These are phyloP conservation scores for Sclerotinia subarctica DNA, from an alignment of 2,329 filamentous ascomycete genomes.

Conservation along the genomic window DNA sequence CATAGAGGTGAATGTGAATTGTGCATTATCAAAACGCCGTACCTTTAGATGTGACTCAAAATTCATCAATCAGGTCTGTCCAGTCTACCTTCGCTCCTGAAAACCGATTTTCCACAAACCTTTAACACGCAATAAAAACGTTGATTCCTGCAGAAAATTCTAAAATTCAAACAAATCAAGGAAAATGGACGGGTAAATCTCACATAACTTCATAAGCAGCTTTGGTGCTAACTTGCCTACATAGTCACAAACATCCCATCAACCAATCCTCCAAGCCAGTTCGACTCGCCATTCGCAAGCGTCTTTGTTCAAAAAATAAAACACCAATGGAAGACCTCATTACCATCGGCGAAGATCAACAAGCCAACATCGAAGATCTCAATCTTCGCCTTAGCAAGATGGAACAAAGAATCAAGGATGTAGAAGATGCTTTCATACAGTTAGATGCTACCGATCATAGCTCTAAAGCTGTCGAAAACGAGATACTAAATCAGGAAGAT, in stretches of 20 bases:
- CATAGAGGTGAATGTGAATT: not conserved
- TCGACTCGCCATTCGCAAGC: not conserved
- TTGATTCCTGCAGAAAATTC: too few relatives aligned
- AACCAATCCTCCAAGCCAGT: not conserved
- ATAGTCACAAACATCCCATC: not conserved
- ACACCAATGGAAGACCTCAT: not conserved
- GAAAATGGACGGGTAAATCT: not conserved
- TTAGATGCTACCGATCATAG: not conserved
- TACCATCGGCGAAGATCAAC: not conserved
- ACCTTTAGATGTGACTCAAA: not conserved
- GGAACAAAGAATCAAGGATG: not conserved
- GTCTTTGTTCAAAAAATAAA: not conserved
- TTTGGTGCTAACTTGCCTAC: not conserved
- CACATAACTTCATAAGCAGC: accelerated
- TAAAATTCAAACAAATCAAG: not conserved
- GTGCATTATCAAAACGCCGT: not conserved
- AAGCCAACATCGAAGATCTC: not conserved
- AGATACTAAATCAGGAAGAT: not conserved
- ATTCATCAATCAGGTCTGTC: too few relatives aligned
- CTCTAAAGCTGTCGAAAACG: not conserved
- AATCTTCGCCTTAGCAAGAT: not conserved
- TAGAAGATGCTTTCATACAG: not conserved
- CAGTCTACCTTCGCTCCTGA: not conserved
- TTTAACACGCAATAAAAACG: not conserved
- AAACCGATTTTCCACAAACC: not conserved